phyloP scores from a whole-genome alignment of 768 basidiomycete genomes.

The Amanita phalloides region DNA sequence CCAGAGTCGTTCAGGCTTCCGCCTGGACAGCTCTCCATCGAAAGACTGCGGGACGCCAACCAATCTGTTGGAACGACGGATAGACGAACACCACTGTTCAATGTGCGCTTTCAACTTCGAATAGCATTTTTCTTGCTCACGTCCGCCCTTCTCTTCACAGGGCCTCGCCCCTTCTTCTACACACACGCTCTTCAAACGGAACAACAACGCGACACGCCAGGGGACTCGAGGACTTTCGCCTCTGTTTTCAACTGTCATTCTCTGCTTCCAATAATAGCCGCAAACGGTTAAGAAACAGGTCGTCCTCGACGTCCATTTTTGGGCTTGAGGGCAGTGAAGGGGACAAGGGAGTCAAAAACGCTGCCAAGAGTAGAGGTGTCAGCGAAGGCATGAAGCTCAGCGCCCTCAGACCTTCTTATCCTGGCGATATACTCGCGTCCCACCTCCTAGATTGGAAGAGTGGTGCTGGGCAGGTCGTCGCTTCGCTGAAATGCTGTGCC shows the following conservation, averaged over 20 bases:
- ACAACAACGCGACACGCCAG: slow-evolving; percentile 36
- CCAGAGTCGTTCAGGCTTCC: slow-evolving; percentile 28
- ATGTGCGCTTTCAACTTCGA: slow-evolving; percentile 40
- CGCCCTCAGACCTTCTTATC: slow-evolving; percentile 52
- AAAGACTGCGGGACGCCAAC: slow-evolving; percentile 87
- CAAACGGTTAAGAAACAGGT: slow-evolving; percentile 21
- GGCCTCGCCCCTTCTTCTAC: slow-evolving; percentile 86
- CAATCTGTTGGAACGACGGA: slow-evolving; percentile 79
- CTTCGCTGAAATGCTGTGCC: slow-evolving; percentile 69
- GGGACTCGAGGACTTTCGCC: slow-evolving; percentile 66
- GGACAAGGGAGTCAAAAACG: slow-evolving; percentile 11
- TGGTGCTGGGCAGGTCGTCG: slow-evolving; percentile 80
- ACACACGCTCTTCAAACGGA: slow-evolving; percentile 83
- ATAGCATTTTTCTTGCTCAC: background rate
- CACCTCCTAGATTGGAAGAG: slow-evolving; percentile 88
- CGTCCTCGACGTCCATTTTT: background rate
- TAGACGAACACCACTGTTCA: slow-evolving; percentile 83
- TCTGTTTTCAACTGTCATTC: slow-evolving; percentile 18
- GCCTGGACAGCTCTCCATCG: slow-evolving; percentile 60
- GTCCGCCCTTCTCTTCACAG: slow-evolving; percentile 68
- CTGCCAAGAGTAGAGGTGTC: slow-evolving; percentile 14
- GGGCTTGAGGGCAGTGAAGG: slow-evolving; percentile 6
- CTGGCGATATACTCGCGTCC: slow-evolving; percentile 49
- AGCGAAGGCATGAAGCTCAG: slow-evolving; percentile 53
- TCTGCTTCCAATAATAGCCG: slow-evolving; percentile 7